Conservation (phyloP, 78 protist genomes). For the Cavenderia fasciculata region DNA sequence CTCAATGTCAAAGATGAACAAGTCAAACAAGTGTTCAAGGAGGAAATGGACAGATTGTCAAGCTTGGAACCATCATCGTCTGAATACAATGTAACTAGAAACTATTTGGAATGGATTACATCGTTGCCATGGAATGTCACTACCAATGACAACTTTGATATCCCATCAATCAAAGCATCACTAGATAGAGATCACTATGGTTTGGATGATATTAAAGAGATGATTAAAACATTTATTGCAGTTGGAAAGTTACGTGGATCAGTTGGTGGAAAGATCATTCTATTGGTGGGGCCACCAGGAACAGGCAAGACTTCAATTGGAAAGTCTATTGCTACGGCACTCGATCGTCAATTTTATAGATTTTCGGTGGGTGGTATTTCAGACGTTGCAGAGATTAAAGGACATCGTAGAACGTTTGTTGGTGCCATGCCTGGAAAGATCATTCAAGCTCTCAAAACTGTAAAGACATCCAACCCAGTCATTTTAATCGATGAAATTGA, state of each 20-base stretch:
- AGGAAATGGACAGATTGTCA: constrained; percentile 66
- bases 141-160: constrained; percentile 81
- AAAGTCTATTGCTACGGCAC: constrained; percentile 84
- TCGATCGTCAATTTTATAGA: constrained; percentile 88
- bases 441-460: constrained; percentile 91
- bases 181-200: constrained; percentile 93
- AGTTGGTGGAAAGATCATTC: constrained; percentile 94
- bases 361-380: constrained; percentile 96
- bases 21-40: constrained; percentile 30
- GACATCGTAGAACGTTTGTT: constrained; percentile 95
- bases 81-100: constrained; percentile 93
- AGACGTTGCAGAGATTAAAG: constrained; percentile 97
- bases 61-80: constrained; percentile 76
- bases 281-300: constrained; percentile 97
- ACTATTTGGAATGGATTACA: constrained; percentile 97
- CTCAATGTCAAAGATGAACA: not conserved
- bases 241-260: constrained; percentile 86
- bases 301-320: constrained; percentile 97
- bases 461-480: constrained; percentile 92
- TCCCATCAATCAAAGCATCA: constrained; percentile 15
- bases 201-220: constrained; percentile 93
- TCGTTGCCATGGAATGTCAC: constrained; percentile 91
- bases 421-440: constrained; percentile 98
- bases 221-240: constrained; percentile 95
- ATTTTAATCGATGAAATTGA: constrained; percentile 97